phyloP scores from a whole-genome alignment of 768 basidiomycete genomes.

The Hericium alpestre region DNA sequence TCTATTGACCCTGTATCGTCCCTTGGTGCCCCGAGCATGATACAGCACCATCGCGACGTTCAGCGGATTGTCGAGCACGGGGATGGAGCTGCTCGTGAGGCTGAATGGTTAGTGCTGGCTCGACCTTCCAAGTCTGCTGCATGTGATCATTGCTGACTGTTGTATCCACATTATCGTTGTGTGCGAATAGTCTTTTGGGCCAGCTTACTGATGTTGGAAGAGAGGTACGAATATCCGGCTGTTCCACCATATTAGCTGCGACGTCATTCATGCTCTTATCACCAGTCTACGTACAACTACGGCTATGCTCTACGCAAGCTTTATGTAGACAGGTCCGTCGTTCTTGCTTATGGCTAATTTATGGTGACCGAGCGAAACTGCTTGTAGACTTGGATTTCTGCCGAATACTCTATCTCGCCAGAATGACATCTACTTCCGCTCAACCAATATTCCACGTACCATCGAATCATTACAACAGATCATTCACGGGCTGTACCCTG shows the following conservation, averaged over 20 bases:
- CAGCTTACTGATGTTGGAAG: constrained; percentile 64
- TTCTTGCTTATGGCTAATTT: background rate
- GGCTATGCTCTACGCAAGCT: constrained; percentile 49
- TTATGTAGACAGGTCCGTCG: constrained; percentile 52
- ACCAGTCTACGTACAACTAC: constrained; percentile 55
- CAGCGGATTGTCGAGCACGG: constrained; percentile 43
- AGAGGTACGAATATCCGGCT: constrained; percentile 30
- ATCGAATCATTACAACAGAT: constrained; percentile 67
- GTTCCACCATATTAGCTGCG: no score
- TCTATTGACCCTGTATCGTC: constrained; percentile 1
- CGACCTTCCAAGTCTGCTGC: background rate
- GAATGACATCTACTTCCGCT: constrained; percentile 53
- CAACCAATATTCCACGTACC: constrained; percentile 70
- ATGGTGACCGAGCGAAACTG: background rate
- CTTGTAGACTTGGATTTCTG: constrained; percentile 50
- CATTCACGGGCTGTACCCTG: constrained; percentile 63
- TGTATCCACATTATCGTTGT: background rate
- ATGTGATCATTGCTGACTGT: background rate
- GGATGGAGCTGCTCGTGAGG: constrained; percentile 43
- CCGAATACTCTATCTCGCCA: constrained; percentile 38
- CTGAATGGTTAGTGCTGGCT: constrained; percentile 46
- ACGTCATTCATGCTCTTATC: background rate
- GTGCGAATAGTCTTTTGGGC: constrained; percentile 47
- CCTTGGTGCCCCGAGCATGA: background rate
- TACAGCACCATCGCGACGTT: constrained; percentile 13